Evolutionary conservation across 2,329 filamentous ascomycete species (phyloP).

Genomic region (Pochonia chlamydosporia): DNA sequence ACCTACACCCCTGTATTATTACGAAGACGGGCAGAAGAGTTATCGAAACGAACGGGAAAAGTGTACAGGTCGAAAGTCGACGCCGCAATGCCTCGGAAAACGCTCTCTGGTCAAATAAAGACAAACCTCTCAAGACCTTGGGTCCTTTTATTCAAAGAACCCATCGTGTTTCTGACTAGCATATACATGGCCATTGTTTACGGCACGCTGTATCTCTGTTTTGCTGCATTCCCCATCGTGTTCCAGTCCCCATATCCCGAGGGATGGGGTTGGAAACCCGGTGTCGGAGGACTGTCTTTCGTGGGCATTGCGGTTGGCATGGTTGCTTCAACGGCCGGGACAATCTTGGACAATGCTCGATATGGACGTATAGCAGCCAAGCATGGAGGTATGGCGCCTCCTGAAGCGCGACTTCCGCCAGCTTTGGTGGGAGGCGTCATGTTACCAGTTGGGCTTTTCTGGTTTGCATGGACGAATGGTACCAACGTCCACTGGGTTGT

Average conservation of each 20-base stretch:
- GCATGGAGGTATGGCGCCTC: conserved; percentile 51
- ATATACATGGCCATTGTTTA: conserved; percentile 59
- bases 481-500: conserved; percentile 53
- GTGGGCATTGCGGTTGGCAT: conserved; percentile 60
- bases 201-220: conserved; percentile 49
- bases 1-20: conserved; percentile 56
- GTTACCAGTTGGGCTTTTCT: conserved; percentile 57
- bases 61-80: conserved; percentile 47
- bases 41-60: conserved; percentile 48
- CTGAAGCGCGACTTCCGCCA: conserved; percentile 57
- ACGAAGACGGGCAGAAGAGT: conserved; percentile 41
- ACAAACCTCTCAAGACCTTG: conserved; percentile 56
- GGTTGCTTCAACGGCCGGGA: conserved; percentile 47
- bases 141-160: conserved; percentile 60
- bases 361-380: conserved; percentile 40
- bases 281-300: conserved; percentile 56
- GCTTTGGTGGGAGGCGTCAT: conserved; percentile 52
- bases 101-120: conserved; percentile 44
- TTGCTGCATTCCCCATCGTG: conserved; percentile 54
- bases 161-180: conserved; percentile 58
- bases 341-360: conserved; percentile 46
- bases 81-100: conserved; percentile 33
- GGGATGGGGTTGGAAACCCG: conserved; percentile 50
- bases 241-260: conserved; percentile 39
- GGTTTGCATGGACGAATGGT: conserved; percentile 60